phyloP scores from a whole-genome alignment of 129 eudicot species.

The Lactuca saligna region DNA sequence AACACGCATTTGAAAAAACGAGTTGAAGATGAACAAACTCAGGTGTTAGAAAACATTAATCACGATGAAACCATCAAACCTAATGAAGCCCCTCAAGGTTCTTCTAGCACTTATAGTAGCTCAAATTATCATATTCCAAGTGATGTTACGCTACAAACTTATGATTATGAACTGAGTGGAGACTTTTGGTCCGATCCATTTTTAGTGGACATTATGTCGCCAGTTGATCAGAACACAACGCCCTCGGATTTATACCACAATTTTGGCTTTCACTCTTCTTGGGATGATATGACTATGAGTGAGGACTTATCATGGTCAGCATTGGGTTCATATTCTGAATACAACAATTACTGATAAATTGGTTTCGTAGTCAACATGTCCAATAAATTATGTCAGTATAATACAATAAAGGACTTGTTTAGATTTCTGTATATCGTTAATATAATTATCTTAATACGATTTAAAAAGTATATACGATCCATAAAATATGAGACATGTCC shows the following conservation, averaged over 20 bases:
- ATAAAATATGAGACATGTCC: background rate
- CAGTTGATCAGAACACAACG: background rate
- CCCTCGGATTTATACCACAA: constrained; percentile 5
- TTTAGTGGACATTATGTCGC: background rate
- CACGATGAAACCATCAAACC: background rate
- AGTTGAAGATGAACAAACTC: constrained; percentile 15
- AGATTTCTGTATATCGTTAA: background rate
- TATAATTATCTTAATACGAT: too few relatives aligned
- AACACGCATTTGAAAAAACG: constrained; percentile 34
- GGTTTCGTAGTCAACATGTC: background rate
- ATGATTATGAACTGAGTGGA: background rate
- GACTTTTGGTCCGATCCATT: constrained; percentile 28
- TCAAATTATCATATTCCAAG: constrained; percentile 4
- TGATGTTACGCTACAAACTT: constrained; percentile 17
- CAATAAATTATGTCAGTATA: background rate
- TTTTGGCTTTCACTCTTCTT: background rate
- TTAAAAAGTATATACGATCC: background rate
- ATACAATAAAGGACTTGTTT: background rate
- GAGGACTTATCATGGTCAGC: constrained; percentile 23
- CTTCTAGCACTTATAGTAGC: background rate
- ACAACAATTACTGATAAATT: background rate
- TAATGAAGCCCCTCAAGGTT: background rate
- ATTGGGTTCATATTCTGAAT: constrained; percentile 18
- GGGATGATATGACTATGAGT: background rate
- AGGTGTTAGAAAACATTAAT: background rate